Conservation (phyloP, 345 rosid species). For the Lagerstroemia speciosa region DNA sequence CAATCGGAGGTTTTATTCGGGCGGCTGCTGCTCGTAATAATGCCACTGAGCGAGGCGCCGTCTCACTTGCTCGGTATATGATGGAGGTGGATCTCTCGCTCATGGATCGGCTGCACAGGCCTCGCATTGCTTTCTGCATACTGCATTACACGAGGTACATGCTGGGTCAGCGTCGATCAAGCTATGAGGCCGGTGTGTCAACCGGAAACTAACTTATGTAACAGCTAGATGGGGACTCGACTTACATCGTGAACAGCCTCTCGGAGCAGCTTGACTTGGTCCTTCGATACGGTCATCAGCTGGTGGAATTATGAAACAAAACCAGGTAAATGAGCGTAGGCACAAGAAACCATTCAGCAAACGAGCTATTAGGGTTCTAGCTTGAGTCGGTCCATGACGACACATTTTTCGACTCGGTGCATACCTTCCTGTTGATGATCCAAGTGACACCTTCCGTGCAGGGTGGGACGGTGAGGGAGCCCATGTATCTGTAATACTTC, state of each 20-base stretch:
- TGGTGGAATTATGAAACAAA: slow-evolving; percentile 17
- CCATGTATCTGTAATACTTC: slow-evolving; percentile 50
- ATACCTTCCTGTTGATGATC: slow-evolving; percentile 51
- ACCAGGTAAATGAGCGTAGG: not conserved
- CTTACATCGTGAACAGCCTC: slow-evolving; percentile 51
- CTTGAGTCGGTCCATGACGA: too few species aligned
- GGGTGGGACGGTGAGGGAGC: slow-evolving; percentile 82
- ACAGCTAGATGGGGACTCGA: not conserved
- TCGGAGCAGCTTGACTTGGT: slow-evolving; percentile 34
- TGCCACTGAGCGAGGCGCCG: not conserved
- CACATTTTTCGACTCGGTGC: too few species aligned
- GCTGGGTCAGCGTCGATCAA: not conserved
- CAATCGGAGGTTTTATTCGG: not conserved
- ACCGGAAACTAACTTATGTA: not conserved
- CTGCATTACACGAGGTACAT: slow-evolving; percentile 18
- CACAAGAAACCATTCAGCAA: not conserved
- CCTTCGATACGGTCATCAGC: slow-evolving; percentile 30
- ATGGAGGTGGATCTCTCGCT: slow-evolving; percentile 14
- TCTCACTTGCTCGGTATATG: not conserved
- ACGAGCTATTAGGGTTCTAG: too few species aligned
- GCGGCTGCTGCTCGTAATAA: slow-evolving; percentile 12
- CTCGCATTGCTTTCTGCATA: slow-evolving; percentile 43
- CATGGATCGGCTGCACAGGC: slow-evolving; percentile 36
- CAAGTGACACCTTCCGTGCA: slow-evolving; percentile 73
- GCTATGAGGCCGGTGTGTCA: too few species aligned